phyloP scores from a whole-genome alignment of 176 grass and related monocot genomes.

The Cymbopogon citratus region DNA sequence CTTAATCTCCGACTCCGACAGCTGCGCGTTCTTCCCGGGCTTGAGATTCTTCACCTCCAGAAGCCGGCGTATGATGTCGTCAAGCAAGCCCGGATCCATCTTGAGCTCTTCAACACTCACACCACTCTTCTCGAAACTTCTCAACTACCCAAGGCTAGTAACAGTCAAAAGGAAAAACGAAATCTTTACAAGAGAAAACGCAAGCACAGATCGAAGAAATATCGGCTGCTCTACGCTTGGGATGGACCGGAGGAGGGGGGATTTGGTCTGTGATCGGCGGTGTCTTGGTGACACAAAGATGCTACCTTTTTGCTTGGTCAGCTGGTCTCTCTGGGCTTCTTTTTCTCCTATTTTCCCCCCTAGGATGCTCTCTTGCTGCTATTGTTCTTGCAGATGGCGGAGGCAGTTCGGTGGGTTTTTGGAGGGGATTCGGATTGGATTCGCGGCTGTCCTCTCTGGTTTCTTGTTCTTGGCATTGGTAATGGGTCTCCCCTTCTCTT shows the following conservation, averaged over 20 bases:
- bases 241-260: neutral
- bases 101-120: constrained; percentile 5
- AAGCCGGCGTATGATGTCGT: constrained; percentile 56
- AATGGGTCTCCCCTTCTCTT: neutral
- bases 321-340: constrained; percentile 16
- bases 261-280: constrained; percentile 15
- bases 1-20: constrained; percentile 66
- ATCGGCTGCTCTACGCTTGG: neutral
- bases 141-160: constrained; percentile 21
- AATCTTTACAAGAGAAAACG: constrained; percentile 10
- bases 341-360: neutral
- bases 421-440: constrained; percentile 46
- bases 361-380: constrained; percentile 35
- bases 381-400: constrained; percentile 36
- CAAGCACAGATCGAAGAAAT: constrained; percentile 18
- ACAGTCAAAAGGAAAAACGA: constrained; percentile 16
- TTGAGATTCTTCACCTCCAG: constrained; percentile 52
- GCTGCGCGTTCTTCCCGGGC: constrained; percentile 59
- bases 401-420: constrained; percentile 35
- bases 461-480: constrained; percentile 45
- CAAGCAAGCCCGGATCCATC: constrained; percentile 65
- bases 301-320: constrained; percentile 29
- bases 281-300: constrained; percentile 19
- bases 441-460: constrained; percentile 28
- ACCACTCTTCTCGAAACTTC: constrained; percentile 22